Conservation (phyloP, 768 basidiomycete genomes). For the Tulasnella calospora region DNA sequence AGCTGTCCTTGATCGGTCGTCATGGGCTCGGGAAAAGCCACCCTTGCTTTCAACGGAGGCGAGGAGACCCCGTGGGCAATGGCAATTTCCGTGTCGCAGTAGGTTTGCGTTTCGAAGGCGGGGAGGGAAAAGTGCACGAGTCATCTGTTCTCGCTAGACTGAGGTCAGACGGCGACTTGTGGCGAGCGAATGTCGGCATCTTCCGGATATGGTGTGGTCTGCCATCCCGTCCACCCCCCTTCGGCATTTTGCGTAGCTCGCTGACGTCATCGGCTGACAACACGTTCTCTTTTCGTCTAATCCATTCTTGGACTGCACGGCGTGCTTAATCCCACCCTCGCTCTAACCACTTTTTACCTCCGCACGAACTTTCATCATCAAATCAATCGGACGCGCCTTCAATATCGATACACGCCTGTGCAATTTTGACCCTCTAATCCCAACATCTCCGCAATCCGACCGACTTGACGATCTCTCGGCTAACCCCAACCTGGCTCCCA, state of each 20-base stretch:
- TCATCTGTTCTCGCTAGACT: conserved; percentile 2
- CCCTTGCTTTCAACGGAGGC: neutral
- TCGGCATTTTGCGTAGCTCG: neutral
- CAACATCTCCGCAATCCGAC: neutral
- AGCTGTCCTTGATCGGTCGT: neutral
- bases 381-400: neutral
- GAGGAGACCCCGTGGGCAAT: conserved; percentile 6
- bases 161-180: conserved; percentile 3
- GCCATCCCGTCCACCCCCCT: neutral
- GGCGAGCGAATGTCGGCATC: neutral
- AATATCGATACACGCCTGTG: conserved; percentile 8
- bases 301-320: neutral
- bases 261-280: conserved; percentile 3
- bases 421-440: neutral
- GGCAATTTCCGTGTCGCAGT: conserved; percentile 11
- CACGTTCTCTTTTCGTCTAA: neutral
- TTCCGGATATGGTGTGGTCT: conserved; percentile 9
- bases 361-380: neutral
- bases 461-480: conserved; percentile 2
- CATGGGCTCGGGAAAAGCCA: conserved; percentile 2
- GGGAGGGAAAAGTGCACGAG: neutral
- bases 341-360: neutral
- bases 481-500: neutral
- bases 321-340: neutral
- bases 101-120: neutral